Evolutionary conservation across 2,329 filamentous ascomycete species (phyloP).

Genomic region (Fusarium sp.): DNA sequence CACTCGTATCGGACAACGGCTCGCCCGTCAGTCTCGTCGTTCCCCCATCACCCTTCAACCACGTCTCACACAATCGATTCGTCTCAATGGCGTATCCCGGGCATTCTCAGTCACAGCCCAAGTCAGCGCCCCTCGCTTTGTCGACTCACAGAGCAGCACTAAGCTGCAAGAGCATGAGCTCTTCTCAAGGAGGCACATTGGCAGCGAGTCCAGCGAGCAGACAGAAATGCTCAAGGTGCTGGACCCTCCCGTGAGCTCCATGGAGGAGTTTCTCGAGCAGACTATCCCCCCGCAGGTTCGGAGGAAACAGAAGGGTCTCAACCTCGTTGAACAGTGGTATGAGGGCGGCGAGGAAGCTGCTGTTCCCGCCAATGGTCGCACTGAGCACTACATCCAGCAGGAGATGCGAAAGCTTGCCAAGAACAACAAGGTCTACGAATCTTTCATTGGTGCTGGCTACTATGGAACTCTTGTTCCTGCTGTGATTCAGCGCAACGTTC

Average conservation of each 20-base stretch:
- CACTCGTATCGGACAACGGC: constrained; percentile 42
- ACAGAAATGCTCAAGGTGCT: constrained; percentile 83
- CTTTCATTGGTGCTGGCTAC: constrained; percentile 88
- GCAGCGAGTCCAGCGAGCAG: constrained; percentile 74
- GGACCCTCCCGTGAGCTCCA: constrained; percentile 74
- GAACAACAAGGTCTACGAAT: constrained; percentile 60
- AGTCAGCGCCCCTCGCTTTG: constrained; percentile 30
- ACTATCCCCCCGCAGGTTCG: constrained; percentile 81
- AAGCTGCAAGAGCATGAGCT: constrained; percentile 40
- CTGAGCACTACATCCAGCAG: constrained; percentile 44
- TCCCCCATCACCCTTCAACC: constrained; percentile 30
- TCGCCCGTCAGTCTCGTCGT: constrained; percentile 39
- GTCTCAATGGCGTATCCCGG: constrained; percentile 19
- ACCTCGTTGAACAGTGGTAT: constrained; percentile 45
- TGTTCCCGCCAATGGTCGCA: constrained; percentile 38
- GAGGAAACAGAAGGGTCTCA: constrained; percentile 40
- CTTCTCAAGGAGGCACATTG: constrained; percentile 87
- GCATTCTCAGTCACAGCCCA: constrained; percentile 31
- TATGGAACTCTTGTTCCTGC: constrained; percentile 85
- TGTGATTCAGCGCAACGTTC: constrained; percentile 90
- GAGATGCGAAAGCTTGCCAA: constrained; percentile 68
- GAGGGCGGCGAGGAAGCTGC: constrained; percentile 33
- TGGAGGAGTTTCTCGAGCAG: constrained; percentile 87
- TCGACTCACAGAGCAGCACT: constrained; percentile 30
- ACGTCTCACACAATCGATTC: constrained; percentile 27